phyloP scores from a whole-genome alignment of 495 filamentous ascomycete species.

The Penicillium riverlandense region DNA sequence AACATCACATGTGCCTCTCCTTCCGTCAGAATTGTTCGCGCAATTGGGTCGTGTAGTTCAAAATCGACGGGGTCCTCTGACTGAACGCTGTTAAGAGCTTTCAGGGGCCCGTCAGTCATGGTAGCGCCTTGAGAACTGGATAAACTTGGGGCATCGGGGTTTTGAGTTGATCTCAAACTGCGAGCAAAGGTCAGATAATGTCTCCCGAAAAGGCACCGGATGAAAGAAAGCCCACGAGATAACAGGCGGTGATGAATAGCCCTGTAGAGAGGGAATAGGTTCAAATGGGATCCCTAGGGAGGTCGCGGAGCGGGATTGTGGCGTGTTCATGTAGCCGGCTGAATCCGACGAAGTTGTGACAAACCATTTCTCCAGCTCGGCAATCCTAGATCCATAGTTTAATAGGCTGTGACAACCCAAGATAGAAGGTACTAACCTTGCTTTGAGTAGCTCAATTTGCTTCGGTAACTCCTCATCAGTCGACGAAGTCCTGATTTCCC shows the following conservation, averaged over 20 bases:
- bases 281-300: background rate
- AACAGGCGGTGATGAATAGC: background rate
- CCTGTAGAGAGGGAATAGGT: background rate
- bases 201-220: too few species aligned
- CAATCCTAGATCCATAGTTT: background rate
- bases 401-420: too few species aligned
- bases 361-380: background rate
- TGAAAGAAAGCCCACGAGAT: too few species aligned
- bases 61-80: background rate
- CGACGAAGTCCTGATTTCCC: background rate
- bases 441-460: background rate
- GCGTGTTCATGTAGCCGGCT: too few species aligned
- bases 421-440: background rate
- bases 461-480: background rate
- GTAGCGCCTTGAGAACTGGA: background rate
- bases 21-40: background rate
- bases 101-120: constrained; percentile 1
- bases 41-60: background rate
- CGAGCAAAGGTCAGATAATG: too few species aligned
- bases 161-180: background rate
- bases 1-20: constrained; percentile 1
- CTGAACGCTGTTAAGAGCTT: constrained; percentile 1
- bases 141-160: background rate
- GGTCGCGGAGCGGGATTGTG: too few species aligned
- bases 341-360: background rate